phyloP scores from a whole-genome alignment of 768 basidiomycete species.

The Leccinum imitatum region DNA sequence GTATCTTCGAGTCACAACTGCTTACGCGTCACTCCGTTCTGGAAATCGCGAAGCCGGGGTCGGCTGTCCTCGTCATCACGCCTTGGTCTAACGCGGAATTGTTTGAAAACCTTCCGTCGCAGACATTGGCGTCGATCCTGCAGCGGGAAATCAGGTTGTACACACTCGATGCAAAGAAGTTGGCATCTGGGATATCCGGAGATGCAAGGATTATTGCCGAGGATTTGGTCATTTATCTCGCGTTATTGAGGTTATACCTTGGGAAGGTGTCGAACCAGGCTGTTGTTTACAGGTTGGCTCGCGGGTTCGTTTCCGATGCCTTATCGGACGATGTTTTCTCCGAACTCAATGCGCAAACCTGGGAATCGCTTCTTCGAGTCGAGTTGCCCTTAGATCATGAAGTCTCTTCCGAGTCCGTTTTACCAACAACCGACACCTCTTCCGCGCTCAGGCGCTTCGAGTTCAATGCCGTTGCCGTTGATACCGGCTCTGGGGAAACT shows the following conservation, averaged over 20 bases:
- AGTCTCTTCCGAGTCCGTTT: conserved; percentile 7
- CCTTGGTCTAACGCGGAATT: conserved; percentile 79
- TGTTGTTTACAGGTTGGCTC: conserved; percentile 52
- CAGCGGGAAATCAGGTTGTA: conserved; percentile 58
- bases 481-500: conserved; percentile 55
- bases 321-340: conserved; percentile 44
- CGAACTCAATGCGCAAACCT: conserved; percentile 57
- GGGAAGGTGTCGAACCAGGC: conserved; percentile 58
- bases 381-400: conserved; percentile 36
- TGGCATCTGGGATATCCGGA: conserved; percentile 39
- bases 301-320: conserved; percentile 42
- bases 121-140: conserved; percentile 41
- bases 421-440: conserved; percentile 21
- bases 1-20: conserved; percentile 72
- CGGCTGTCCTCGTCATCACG: conserved; percentile 72
- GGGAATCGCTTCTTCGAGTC: conserved; percentile 65
- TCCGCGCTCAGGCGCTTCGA: conserved; percentile 55
- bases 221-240: conserved; percentile 65
- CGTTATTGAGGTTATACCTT: conserved; percentile 83
- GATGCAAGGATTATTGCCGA: conserved; percentile 46
- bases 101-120: conserved; percentile 58
- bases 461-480: conserved; percentile 73
- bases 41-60: conserved; percentile 60
- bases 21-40: conserved; percentile 78
- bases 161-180: conserved; percentile 54